Conservation (phyloP, 164 flowering plant genomes). For the Pachysandra terminalis region DNA sequence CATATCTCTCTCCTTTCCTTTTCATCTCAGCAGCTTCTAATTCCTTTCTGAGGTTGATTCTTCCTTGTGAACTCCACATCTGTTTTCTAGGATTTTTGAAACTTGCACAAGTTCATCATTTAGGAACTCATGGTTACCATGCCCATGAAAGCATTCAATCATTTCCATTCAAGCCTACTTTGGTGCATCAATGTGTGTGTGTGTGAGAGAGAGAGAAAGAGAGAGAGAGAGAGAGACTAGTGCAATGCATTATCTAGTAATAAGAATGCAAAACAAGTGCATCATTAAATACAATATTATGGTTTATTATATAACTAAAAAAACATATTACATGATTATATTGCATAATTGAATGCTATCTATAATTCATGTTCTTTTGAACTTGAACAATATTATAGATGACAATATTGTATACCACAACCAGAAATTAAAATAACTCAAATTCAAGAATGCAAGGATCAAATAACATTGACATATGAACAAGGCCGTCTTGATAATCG, state of each 20-base stretch:
- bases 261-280: not conserved
- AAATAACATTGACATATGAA: not conserved
- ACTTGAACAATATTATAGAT: too few relatives aligned
- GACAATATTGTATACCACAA: too few relatives aligned
- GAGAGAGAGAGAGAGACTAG: not conserved
- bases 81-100: not conserved
- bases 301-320: too few relatives aligned
- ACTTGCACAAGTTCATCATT: not conserved
- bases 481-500: not conserved
- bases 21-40: conserved; percentile 2
- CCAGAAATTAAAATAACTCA: not conserved
- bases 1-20: conserved; percentile 1
- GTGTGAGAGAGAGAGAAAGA: not conserved
- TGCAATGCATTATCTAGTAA: not conserved
- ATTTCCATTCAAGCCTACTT: not conserved
- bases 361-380: not conserved
- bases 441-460: not conserved
- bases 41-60: not conserved
- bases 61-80: too few relatives aligned
- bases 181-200: not conserved
- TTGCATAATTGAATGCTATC: not conserved
- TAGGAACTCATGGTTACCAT: not conserved
- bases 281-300: too few relatives aligned
- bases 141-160: not conserved
- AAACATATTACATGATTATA: too few relatives aligned